These are phyloP conservation scores for Yamadazyma akitaensis DNA, from an alignment of 805 yeast species.

Conservation along the genomic window DNA sequence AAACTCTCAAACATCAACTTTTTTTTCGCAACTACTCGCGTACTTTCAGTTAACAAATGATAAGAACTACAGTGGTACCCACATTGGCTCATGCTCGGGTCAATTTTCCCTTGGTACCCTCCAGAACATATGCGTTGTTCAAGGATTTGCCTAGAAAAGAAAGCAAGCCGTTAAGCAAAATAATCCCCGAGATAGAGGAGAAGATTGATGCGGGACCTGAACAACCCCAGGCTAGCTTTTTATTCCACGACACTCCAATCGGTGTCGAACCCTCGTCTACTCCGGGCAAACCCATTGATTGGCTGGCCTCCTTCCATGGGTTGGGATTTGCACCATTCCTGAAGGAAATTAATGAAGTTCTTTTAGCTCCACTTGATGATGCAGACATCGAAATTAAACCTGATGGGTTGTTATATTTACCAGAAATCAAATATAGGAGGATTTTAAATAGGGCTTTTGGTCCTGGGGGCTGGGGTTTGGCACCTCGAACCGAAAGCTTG, in stretches of 20 bases:
- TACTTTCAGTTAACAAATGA: background rate
- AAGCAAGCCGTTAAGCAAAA: constrained; percentile 1
- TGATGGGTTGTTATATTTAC: constrained; percentile 86
- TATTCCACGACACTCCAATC: constrained; percentile 11
- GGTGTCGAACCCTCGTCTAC: background rate
- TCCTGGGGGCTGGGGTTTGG: constrained; percentile 98
- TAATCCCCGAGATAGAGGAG: background rate
- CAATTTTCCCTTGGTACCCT: background rate
- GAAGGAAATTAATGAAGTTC: constrained; percentile 52
- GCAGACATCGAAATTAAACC: constrained; percentile 92
- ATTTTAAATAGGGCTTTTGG: constrained; percentile 89
- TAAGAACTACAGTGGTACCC: background rate
- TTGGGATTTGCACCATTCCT: constrained; percentile 77
- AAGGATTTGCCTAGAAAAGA: constrained; percentile 12
- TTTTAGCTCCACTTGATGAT: constrained; percentile 59
- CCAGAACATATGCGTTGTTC: constrained; percentile 13
- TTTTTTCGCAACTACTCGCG: background rate
- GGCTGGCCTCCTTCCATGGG: constrained; percentile 88
- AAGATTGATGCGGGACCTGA: background rate
- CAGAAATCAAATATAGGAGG: constrained; percentile 93
- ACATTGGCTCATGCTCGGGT: background rate
- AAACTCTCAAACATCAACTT: background rate
- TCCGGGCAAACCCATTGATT: constrained; percentile 43
- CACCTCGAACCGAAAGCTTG: constrained; percentile 83
- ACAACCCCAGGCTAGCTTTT: background rate